These are phyloP conservation scores for Torrubiella hemipterigena DNA, from an alignment of 2,329 filamentous ascomycete genomes.

Conservation along the genomic window DNA sequence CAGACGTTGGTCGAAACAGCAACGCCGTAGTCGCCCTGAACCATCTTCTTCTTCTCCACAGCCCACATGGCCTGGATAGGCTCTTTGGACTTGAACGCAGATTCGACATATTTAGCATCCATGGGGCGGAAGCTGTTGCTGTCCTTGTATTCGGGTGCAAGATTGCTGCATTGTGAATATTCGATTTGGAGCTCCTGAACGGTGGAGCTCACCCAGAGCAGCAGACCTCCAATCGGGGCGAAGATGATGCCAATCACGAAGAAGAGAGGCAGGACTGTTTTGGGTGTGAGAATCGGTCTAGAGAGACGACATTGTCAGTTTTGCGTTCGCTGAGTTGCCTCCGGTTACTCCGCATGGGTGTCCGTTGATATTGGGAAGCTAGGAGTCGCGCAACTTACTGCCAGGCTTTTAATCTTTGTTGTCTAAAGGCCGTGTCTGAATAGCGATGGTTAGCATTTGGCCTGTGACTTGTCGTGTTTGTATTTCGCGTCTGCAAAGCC, in stretches of 20 bases:
- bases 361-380: too few species aligned
- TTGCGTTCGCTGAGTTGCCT: too few species aligned
- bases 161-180: slow-evolving; percentile 64
- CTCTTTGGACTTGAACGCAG: slow-evolving; percentile 57
- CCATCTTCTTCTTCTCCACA: slow-evolving; percentile 23
- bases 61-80: slow-evolving; percentile 29
- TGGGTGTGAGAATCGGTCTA: slow-evolving; percentile 88
- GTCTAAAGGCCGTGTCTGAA: slow-evolving; percentile 86
- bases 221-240: slow-evolving; percentile 77
- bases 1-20: slow-evolving; percentile 41
- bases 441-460: too few species aligned
- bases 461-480: too few species aligned
- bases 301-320: too few species aligned
- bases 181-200: slow-evolving; percentile 86
- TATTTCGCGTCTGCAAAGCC: neutral
- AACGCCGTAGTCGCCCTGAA: slow-evolving; percentile 26
- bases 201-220: slow-evolving; percentile 75
- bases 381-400: slow-evolving; percentile 73
- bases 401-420: slow-evolving; percentile 97
- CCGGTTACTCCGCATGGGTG: too few species aligned
- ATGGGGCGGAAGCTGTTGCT: slow-evolving; percentile 33
- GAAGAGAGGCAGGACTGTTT: slow-evolving; percentile 84
- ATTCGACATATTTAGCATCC: slow-evolving; percentile 42
- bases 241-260: slow-evolving; percentile 87
- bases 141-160: slow-evolving; percentile 32